Conservation (phyloP, 768 basidiomycete species). For the Russula sp. region DNA sequence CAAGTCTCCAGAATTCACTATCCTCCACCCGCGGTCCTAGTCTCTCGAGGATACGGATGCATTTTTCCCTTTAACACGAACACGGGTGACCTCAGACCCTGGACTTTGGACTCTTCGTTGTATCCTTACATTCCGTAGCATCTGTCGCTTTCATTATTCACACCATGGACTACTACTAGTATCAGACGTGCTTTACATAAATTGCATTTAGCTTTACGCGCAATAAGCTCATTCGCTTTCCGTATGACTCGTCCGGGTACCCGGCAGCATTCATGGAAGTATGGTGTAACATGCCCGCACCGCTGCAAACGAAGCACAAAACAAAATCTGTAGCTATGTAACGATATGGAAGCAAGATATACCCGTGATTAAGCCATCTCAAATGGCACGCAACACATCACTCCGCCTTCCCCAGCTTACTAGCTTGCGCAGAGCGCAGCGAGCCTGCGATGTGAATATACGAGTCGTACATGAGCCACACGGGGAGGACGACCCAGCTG, state of each 20-base stretch:
- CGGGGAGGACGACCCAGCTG: conserved; percentile 77
- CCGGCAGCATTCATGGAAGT: background rate
- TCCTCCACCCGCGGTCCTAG: conserved; percentile 7
- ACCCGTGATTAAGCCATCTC: background rate
- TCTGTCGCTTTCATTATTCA: background rate
- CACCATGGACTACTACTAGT: conserved; percentile 5
- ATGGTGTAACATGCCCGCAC: background rate
- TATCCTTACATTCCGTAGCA: background rate
- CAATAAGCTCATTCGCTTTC: background rate
- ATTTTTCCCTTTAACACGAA: background rate
- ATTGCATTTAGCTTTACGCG: conserved; percentile 5
- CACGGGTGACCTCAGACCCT: background rate
- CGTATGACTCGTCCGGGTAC: background rate
- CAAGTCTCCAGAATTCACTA: conserved; percentile 29
- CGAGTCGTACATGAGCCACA: conserved; percentile 74
- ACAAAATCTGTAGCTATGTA: background rate
- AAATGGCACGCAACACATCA: background rate
- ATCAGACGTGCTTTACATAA: background rate
- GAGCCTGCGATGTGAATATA: conserved; percentile 62
- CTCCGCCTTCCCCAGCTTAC: conserved; percentile 8
- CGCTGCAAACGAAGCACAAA: background rate
- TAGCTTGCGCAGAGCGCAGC: conserved; percentile 36
- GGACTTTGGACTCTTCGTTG: background rate
- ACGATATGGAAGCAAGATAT: background rate
- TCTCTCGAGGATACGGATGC: background rate